Evolutionary conservation across 257 asterid species (phyloP), one percentile per base, ranked within the genome.

Genomic region (Lantana camara): DNA sequence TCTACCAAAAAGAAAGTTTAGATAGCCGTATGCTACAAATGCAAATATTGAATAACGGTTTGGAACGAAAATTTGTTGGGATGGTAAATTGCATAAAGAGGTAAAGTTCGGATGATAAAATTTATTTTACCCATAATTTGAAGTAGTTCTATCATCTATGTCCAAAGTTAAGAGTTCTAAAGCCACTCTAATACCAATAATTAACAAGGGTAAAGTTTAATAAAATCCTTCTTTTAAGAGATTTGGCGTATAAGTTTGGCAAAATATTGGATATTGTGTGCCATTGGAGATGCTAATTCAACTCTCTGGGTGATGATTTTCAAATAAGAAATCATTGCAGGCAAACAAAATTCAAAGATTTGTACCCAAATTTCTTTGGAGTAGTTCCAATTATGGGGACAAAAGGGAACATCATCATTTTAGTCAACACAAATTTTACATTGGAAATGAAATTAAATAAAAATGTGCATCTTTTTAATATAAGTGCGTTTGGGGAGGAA

Each of bases 401-500:
- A 68, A 67, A 37, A 16, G 50, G 38, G 72, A 54, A 42, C 55
- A 64, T 61, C 9, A 12, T 29, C 53, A 21, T 13, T 34, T 46
- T 54, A 60, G 69, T 75, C 80, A 64, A 75, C 64, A 40, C 22
- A 8, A 17, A 27, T 42, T 21, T 58, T 57, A 24, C 48, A 19
- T 52, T 35, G 48, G 5, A 29, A 35, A 35, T 3, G 4, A 35
- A 35, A 35, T 9, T 21, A 27, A 2, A 27, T 27, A 27, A 2
- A 27, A 2, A 27, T 21, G 17, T 9, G 61, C 48, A 52, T 45
- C 51, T 54, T 60, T 54, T 34, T 16, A 2, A 27, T 2, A 27
- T 27, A 8, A 71, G 77, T 71, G 80, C 54, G 80, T 75, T 66
- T 52, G 76, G 80, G 66, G 50, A 15, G 27, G 52, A 58, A 44